Percentiles rank a stretch among this genome's conserved stretches.
phyloP scores from a whole-genome alignment of 257 asterid species.

The Rauvolfia tetraphylla region DNA sequence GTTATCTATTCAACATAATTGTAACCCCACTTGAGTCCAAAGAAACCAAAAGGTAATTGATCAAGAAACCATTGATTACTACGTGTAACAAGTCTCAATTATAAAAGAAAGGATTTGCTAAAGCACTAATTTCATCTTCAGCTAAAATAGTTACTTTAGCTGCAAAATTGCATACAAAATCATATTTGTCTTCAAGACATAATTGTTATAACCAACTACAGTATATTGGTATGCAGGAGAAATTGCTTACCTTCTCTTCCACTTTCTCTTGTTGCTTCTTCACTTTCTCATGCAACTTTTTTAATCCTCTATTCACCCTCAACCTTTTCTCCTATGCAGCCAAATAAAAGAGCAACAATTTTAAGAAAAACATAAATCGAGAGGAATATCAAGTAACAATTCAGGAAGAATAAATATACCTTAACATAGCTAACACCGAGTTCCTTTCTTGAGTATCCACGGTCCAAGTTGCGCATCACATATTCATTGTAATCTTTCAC shows the following conservation, averaged over 20 bases:
- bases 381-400: neutral
- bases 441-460: conserved; percentile 67
- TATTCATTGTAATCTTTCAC: conserved; percentile 64
- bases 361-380: neutral
- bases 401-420: conserved; percentile 24
- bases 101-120: neutral
- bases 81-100: neutral
- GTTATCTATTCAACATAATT: neutral
- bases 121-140: neutral
- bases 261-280: conserved; percentile 68
- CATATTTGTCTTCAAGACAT: neutral
- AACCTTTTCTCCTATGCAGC: conserved; percentile 46
- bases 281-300: conserved; percentile 54
- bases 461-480: conserved; percentile 71
- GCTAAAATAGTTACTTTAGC: neutral
- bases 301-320: conserved; percentile 51
- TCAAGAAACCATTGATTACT: neutral
- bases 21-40: neutral
- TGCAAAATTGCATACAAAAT: neutral
- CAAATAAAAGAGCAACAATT: conserved; percentile 1
- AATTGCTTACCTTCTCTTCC: conserved; percentile 48
- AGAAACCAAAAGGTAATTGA: neutral
- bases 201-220: neutral
- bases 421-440: conserved; percentile 66
- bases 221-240: neutral